A percentile compares a stretch with the other conserved stretches of the same genome.
Conservation (phyloP, 495 filamentous ascomycete species). For the Talaromyces stipitatus region DNA sequence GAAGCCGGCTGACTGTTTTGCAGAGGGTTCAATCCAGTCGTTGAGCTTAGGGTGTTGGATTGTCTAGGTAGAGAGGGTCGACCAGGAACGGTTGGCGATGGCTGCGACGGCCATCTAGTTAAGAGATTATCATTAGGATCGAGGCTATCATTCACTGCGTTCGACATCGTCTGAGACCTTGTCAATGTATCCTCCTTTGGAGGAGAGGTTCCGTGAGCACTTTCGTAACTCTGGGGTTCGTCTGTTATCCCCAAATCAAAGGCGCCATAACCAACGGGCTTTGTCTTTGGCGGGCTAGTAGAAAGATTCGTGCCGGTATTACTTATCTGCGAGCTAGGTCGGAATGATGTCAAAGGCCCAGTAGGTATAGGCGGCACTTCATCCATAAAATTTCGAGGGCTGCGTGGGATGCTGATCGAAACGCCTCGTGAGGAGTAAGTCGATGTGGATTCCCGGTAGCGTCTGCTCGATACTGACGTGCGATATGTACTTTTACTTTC, state of each 20-base stretch:
- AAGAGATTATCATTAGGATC: background rate
- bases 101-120: conserved; percentile 6
- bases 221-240: conserved; percentile 1
- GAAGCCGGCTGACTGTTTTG: conserved; percentile 24
- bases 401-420: conserved; percentile 30
- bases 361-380: conserved; percentile 33
- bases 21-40: background rate
- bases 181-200: background rate
- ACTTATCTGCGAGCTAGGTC: conserved; percentile 13
- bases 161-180: conserved; percentile 2
- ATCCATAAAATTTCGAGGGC: conserved; percentile 24
- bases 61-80: conserved; percentile 7
- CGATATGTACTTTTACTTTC: conserved; percentile 40
- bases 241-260: conserved; percentile 11
- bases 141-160: background rate
- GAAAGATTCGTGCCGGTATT: conserved; percentile 19
- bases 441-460: conserved; percentile 22
- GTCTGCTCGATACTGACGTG: conserved; percentile 36
- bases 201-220: background rate
- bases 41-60: conserved; percentile 8
- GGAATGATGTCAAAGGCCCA: conserved; percentile 18
- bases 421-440: conserved; percentile 29
- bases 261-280: conserved; percentile 19
- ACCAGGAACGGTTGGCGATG: conserved; percentile 3
- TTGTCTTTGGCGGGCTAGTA: conserved; percentile 13